Percentiles rank a stretch among this genome's conserved stretches.
These are phyloP conservation scores for Ophiosphaerella korrae DNA, from an alignment of 2,329 filamentous ascomycete genomes.

Conservation along the genomic window DNA sequence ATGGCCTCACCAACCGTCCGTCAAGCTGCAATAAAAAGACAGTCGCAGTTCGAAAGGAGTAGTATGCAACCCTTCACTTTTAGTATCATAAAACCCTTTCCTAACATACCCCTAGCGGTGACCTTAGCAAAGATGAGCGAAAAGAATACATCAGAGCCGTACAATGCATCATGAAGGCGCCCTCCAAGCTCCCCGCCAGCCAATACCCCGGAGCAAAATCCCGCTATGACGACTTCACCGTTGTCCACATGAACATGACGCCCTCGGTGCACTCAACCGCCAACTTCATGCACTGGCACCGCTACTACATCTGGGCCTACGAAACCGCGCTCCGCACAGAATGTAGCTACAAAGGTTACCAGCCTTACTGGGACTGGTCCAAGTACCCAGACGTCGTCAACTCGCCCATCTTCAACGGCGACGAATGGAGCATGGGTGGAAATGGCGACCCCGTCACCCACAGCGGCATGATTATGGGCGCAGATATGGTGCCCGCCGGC, in stretches of 20 bases:
- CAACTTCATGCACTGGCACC: constrained; percentile 47
- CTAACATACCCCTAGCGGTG: constrained; percentile 22
- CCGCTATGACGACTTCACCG: constrained; percentile 44
- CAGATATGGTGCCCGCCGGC: constrained; percentile 50
- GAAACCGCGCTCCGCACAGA: constrained; percentile 50
- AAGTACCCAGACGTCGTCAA: constrained; percentile 52
- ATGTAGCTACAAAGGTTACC: constrained; percentile 49
- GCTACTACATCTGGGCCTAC: constrained; percentile 51
- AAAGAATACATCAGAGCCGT: constrained; percentile 43
- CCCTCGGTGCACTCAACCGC: constrained; percentile 34
- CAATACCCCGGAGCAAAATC: constrained; percentile 38
- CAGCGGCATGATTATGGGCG: constrained; percentile 18
- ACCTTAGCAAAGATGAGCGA: constrained; percentile 35
- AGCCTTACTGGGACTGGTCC: constrained; percentile 61
- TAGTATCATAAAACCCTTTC: not conserved
- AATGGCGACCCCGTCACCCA: constrained; percentile 49
- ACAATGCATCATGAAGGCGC: constrained; percentile 34
- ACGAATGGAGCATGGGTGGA: constrained; percentile 54
- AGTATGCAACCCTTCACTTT: constrained; percentile 32
- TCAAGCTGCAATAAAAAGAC: constrained; percentile 47
- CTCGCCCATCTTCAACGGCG: constrained; percentile 63
- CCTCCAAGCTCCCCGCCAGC: constrained; percentile 31
- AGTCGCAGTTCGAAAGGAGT: constrained; percentile 52
- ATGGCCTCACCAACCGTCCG: constrained; percentile 28
- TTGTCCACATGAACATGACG: constrained; percentile 42